These are phyloP conservation scores for Chrysopogon serrulatus DNA, from an alignment of 176 grass and related monocot species.

Conservation along the genomic window DNA sequence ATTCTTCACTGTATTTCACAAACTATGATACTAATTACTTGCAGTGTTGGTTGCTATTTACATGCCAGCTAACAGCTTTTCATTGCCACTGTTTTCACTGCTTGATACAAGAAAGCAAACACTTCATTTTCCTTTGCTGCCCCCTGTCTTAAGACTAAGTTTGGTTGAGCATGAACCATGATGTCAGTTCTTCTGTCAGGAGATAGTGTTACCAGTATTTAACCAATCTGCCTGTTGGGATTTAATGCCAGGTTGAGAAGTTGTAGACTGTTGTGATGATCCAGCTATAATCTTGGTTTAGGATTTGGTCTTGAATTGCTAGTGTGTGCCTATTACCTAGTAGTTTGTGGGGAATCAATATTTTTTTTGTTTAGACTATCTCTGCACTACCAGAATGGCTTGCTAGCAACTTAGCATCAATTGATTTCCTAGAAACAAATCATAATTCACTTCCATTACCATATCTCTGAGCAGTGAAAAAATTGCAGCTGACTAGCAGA, in stretches of 20 bases:
- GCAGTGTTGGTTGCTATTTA: background rate
- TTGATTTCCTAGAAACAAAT: background rate
- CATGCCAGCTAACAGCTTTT: background rate
- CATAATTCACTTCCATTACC: background rate
- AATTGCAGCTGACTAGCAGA: background rate
- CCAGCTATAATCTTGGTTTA: background rate
- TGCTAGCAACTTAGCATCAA: background rate
- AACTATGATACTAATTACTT: background rate
- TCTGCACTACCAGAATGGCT: background rate
- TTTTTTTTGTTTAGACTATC: background rate
- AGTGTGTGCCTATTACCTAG: background rate
- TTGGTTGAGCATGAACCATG: background rate
- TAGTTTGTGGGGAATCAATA: background rate
- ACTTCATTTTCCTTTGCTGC: background rate
- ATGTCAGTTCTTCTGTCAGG: background rate
- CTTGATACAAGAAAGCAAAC: background rate
- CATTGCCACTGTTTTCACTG: background rate
- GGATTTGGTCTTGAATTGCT: background rate
- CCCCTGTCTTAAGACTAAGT: background rate
- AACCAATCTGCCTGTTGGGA: background rate
- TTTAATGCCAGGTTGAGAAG: background rate
- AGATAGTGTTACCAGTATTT: background rate
- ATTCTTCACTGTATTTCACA: background rate
- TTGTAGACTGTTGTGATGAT: background rate
- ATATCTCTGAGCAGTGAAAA: background rate